Conservation (phyloP, 495 filamentous ascomycete species). For the Xylaria longipes region DNA sequence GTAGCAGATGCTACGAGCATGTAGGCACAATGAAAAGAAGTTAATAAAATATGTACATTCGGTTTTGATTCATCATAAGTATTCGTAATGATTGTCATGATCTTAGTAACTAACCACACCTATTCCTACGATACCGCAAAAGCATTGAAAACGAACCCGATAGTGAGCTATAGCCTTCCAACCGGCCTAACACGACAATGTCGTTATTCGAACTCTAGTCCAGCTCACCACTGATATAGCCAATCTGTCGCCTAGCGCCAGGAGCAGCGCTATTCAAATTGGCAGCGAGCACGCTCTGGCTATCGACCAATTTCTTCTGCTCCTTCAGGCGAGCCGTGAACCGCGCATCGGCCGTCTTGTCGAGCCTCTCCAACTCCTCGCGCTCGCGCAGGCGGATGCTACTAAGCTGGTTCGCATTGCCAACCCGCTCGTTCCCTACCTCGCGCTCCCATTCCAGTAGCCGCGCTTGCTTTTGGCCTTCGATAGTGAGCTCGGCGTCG, state of each 20-base stretch:
- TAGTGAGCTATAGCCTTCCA: not conserved
- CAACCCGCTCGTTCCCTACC: constrained; percentile 42
- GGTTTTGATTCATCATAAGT: not conserved
- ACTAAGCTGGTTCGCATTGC: constrained; percentile 47
- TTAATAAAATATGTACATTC: not conserved
- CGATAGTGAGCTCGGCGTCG: constrained; percentile 48
- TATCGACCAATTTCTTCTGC: constrained; percentile 55
- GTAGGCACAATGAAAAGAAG: no score
- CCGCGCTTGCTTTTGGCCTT: constrained; percentile 42
- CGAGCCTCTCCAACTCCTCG: constrained; percentile 49
- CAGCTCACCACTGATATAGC: constrained; percentile 48
- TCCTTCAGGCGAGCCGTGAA: constrained; percentile 45
- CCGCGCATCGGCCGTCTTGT: constrained; percentile 45
- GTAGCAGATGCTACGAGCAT: no score
- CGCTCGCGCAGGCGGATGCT: constrained; percentile 49
- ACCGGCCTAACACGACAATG: not conserved
- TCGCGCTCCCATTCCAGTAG: constrained; percentile 48
- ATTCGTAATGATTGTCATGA: not conserved
- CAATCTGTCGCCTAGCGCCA: constrained; percentile 49
- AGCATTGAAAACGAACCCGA: not conserved
- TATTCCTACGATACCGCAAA: not conserved
- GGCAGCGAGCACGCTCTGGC: constrained; percentile 49
- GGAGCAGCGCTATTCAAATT: constrained; percentile 43
- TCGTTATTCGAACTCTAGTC: constrained; percentile 24
- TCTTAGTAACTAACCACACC: not conserved